These are phyloP conservation scores for Suhomyces canberraensis DNA, from an alignment of 805 yeast species.

Conservation along the genomic window DNA sequence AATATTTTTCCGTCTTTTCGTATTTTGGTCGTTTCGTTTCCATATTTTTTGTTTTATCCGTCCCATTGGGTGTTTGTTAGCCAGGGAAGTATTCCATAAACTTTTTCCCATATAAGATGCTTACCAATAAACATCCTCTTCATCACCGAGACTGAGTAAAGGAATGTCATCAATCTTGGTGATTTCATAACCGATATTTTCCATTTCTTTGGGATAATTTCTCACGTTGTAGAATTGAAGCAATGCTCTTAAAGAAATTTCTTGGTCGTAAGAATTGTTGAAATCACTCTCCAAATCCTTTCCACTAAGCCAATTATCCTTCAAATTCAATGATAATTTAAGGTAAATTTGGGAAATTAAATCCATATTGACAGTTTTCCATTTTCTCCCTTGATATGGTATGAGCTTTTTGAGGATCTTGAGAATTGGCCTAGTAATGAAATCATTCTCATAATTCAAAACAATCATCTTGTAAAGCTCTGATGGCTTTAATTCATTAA, in stretches of 20 bases:
- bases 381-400: conserved; percentile 89
- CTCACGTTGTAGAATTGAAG: conserved; percentile 71
- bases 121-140: conserved; percentile 10
- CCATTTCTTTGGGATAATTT: conserved; percentile 52
- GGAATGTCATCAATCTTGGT: conserved; percentile 18
- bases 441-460: conserved; percentile 54
- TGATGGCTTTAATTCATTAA: conserved; percentile 62
- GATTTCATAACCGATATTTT: conserved; percentile 53
- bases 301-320: conserved; percentile 88
- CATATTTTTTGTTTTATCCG: too few species aligned
- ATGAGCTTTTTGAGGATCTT: conserved; percentile 73
- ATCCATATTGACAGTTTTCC: conserved; percentile 94
- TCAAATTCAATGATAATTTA: conserved; percentile 64
- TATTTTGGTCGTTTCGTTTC: too few species aligned
- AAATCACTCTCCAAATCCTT: conserved; percentile 72
- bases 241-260: conserved; percentile 75
- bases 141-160: conserved; percentile 14
- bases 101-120: too few species aligned
- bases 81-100: neutral
- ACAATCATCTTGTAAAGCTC: conserved; percentile 57
- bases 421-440: conserved; percentile 65
- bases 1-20: too few species aligned
- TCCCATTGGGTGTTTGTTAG: too few species aligned
- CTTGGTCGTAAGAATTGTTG: conserved; percentile 78
- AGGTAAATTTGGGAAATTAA: conserved; percentile 82